Conservation (phyloP, 78 protist genomes). For the slime mould (Dictyostelium discoideum) region DNA sequence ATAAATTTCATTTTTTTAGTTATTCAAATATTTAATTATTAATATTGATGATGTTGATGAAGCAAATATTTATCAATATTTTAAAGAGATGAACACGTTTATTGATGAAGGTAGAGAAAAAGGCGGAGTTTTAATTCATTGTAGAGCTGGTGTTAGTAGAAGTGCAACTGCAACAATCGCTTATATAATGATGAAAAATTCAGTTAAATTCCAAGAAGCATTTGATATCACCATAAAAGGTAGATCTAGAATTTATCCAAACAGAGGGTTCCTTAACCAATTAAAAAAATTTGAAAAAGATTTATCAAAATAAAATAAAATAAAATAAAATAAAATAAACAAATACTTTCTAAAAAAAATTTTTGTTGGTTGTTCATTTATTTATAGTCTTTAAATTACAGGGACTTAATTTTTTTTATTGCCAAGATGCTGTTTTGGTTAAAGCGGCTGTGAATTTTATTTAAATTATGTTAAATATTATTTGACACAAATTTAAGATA, state of each 20-base stretch:
- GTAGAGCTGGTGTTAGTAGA: slow-evolving; percentile 75
- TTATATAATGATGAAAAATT: slow-evolving; percentile 38
- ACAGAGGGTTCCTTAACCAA: slow-evolving; percentile 38
- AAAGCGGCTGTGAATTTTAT: no score
- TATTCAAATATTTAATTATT: slow-evolving; percentile 42
- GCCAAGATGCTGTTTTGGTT: no score
- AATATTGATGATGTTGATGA: slow-evolving; percentile 69
- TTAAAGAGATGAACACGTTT: slow-evolving; percentile 50
- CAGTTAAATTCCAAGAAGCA: slow-evolving; percentile 30
- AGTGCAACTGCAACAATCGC: slow-evolving; percentile 64
- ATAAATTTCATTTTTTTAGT: background rate
- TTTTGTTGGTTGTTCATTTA: no score
- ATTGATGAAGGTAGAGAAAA: slow-evolving; percentile 52
- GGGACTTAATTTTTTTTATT: no score
- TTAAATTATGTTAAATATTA: no score
- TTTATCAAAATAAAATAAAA: background rate
- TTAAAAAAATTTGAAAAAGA: slow-evolving; percentile 43
- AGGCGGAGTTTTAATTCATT: slow-evolving; percentile 64
- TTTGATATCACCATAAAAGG: slow-evolving; percentile 9
- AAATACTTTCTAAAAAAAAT: no score
- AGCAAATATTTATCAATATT: slow-evolving; percentile 33
- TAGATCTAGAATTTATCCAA: slow-evolving; percentile 78
- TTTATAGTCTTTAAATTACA: no score
- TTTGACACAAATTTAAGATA: no score
- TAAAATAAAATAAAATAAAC: background rate